These are phyloP conservation scores for Crucihimalaya himalaica DNA, from an alignment of 345 rosid genomes.

Conservation along the genomic window DNA sequence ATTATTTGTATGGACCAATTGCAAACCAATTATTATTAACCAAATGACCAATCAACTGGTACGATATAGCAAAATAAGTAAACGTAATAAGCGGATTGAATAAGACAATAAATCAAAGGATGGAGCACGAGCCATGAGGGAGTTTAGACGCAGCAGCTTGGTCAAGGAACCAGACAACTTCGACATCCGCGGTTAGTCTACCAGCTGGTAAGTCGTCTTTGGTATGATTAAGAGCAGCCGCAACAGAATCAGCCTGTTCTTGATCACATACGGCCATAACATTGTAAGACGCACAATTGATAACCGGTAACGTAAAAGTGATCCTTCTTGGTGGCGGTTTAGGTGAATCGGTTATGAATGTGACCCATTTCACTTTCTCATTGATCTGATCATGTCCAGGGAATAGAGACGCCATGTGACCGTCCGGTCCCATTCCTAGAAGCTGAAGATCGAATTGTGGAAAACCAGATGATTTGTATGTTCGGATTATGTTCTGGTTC, in stretches of 20 bases:
- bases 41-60: not conserved
- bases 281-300: conserved; percentile 64
- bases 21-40: not conserved
- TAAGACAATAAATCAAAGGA: conserved; percentile 16
- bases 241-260: conserved; percentile 59
- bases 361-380: conserved; percentile 74
- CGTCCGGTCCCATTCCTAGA: conserved; percentile 89
- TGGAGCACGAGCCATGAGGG: conserved; percentile 21
- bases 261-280: conserved; percentile 69
- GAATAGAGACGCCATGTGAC: conserved; percentile 81
- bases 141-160: conserved; percentile 68
- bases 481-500: conserved; percentile 38
- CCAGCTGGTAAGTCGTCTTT: conserved; percentile 53
- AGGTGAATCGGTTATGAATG: conserved; percentile 72
- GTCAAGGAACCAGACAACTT: conserved; percentile 82
- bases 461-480: conserved; percentile 47
- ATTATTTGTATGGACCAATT: too few species aligned
- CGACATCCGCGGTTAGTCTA: conserved; percentile 65
- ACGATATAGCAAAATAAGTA: not conserved
- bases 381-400: conserved; percentile 69
- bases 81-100: not conserved
- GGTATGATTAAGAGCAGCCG: conserved; percentile 46
- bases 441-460: conserved; percentile 84
- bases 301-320: conserved; percentile 81
- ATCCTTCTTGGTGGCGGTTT: conserved; percentile 82